Base-by-base conservation (phyloP, 2,329 filamentous ascomycete genomes). In the Xylariaceae sp. region DNA sequence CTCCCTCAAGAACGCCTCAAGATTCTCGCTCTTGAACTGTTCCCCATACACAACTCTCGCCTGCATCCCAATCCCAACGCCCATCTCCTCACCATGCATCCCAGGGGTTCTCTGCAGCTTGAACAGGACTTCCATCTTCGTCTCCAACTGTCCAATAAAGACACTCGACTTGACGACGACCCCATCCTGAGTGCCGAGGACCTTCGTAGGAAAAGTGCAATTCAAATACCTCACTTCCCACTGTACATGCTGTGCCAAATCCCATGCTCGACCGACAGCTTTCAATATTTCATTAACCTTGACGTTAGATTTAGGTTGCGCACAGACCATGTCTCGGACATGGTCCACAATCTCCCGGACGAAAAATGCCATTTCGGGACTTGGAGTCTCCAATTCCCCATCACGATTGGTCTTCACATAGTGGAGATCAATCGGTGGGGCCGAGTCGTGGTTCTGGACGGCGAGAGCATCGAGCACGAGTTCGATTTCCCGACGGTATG, bases 1-100 rank as follows among this genome's bases (percentile, higher is more conserved):
- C 33, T 77, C 76, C 11, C 72, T 66, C 54, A 94, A 63, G 57
- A 87, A 90, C 48, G 89, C 86, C n/a, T 71, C 74, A 73, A 94
- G 85, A 68, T 89, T 90, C 44, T 75, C 79, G 56, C 83, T 81
- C 56, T 89, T 88, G 66, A 91, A 90, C 52, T 80, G 76, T 68
- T 92, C 87, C 0, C 89, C 89, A 64, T 94, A 94, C 2, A 90
- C 73, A 1, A 91, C 81, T 45, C 73, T 75, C 0, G 83, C 86
- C 18, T 71, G 71, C 1, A 77, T 74, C 6, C 69, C 69, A 19
- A 87, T 70, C 12, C 68, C 66, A 33, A 89, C 74, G 1, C 80
- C 75, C 11, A 85, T 69, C 43, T 68, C 71, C 10, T 68, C 66
- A 2, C 76, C 71, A 1, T 68, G 71, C 22, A 27, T 7, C 22